Evolutionary conservation across 805 yeast species (phyloP), one percentile per base, ranked within the genome.

Genomic region (Zygotorulaspora chibaensis): DNA sequence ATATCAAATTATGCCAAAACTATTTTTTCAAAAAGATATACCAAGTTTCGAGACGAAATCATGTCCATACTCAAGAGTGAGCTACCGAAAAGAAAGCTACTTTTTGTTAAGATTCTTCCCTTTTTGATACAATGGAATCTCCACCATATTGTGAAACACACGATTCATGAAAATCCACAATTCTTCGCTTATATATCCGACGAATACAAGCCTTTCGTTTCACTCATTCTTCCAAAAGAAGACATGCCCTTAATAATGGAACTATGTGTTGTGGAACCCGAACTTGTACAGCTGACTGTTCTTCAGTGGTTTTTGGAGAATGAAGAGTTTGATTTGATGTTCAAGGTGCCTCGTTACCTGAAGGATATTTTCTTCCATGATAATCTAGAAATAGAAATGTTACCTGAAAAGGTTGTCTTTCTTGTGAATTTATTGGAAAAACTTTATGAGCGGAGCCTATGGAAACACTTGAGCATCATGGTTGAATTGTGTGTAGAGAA

Each of bases 1-100:
- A 26, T 52, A 11, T 33, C 36, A 7, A 31, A 37, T 26, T 55
- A 57, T 26, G 37, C 52, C 15, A 45, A 45, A 28, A 35, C 15
- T 9, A 51, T 47, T 26, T 36, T 46, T 8, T 15, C 33, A 16
- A 42, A 39, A 20, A 23, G 18, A 12, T 36, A 12, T 10, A 39
- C 28, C 13, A 10, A 35, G 3, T 35, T 35, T 16, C 30, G 27
- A 12, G 27, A 26, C 2, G 29, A 18, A 16, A 35, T 45, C 3
- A 12, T 30, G 18, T 10, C 25, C 9, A 30, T 42, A 25, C 23
- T 48, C 23, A 26, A 40, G 20, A 17, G 35, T 12, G 18, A 36
- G n/a, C 31, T 48, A 12, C 46, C 42, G 6, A 16, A 31, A 3
- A 43, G 48, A 23, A 36, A 33, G 18, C 13, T 6, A 16, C 30